phyloP scores from a whole-genome alignment of 805 yeast genomes.

The Priceomyces fermenticarens region DNA sequence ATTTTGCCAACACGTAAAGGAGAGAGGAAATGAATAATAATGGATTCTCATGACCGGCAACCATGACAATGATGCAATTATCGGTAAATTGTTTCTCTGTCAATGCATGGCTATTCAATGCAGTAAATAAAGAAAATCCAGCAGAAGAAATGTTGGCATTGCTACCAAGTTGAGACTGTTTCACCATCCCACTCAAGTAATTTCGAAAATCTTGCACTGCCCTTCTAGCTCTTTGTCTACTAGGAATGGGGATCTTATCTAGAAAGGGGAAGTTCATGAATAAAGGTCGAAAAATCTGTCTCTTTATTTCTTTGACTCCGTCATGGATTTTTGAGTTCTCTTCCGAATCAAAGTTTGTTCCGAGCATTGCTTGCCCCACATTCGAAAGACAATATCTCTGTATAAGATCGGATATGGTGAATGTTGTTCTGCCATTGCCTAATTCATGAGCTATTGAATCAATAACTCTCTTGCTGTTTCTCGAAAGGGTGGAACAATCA shows the following conservation, averaged over 20 bases:
- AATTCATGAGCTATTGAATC: constrained; percentile 17
- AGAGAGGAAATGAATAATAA: constrained; percentile 48
- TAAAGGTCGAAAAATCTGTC: constrained; percentile 53
- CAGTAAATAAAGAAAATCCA: constrained; percentile 39
- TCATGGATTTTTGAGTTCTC: constrained; percentile 33
- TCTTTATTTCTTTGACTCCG: constrained; percentile 43
- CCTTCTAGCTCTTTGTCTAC: constrained; percentile 40
- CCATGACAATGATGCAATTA: constrained; percentile 51
- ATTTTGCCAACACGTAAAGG: constrained; percentile 45
- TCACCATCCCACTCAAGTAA: constrained; percentile 32
- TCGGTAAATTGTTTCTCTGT: constrained; percentile 49
- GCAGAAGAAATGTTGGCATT: constrained; percentile 32
- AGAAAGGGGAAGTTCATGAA: constrained; percentile 54
- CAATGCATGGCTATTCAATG: constrained; percentile 33
- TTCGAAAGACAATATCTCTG: constrained; percentile 49
- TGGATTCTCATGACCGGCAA: constrained; percentile 68
- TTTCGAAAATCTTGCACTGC: constrained; percentile 42
- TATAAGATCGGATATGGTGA: constrained; percentile 36
- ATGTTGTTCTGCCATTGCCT: constrained; percentile 5
- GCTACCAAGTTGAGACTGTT: constrained; percentile 11
- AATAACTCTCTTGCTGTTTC: constrained; percentile 37
- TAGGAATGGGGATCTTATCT: constrained; percentile 48
- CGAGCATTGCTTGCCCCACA: constrained; percentile 48
- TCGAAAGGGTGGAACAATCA: constrained; percentile 30
- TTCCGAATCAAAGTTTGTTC: constrained; percentile 43